These are phyloP conservation scores for Microsporum ferrugineum DNA, from an alignment of 2,329 filamentous ascomycete species.

Conservation along the genomic window DNA sequence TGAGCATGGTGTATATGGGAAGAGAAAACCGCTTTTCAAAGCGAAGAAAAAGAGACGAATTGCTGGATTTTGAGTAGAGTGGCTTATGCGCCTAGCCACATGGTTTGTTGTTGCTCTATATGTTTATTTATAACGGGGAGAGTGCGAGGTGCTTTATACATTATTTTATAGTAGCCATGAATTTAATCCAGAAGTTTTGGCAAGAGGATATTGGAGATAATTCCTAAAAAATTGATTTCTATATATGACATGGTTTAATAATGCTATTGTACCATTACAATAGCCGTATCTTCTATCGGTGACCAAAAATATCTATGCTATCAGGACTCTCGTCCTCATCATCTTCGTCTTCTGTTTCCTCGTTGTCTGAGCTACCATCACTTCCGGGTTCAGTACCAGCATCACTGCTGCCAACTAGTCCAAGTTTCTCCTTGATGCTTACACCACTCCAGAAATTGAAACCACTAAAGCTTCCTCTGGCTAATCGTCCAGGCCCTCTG, in stretches of 20 bases:
- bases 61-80: constrained; percentile 28
- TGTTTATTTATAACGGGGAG: background rate
- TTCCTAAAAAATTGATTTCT: background rate
- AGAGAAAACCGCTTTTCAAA: constrained; percentile 21
- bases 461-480: background rate
- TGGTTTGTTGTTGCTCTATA: background rate
- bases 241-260: background rate
- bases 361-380: constrained; percentile 4
- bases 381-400: constrained; percentile 11
- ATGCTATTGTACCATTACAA: background rate
- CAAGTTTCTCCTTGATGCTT: constrained; percentile 3
- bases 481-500: background rate
- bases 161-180: no score
- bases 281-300: constrained; percentile 31
- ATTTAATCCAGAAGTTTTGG: no score
- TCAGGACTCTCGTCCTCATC: constrained; percentile 30
- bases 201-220: background rate
- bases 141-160: no score
- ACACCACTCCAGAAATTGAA: constrained; percentile 5
- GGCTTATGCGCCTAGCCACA: background rate
- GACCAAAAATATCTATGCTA: constrained; percentile 42
- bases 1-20: constrained; percentile 30
- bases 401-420: constrained; percentile 1
- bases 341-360: constrained; percentile 23
- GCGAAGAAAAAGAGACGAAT: constrained; percentile 29